Evolutionary conservation across 2,329 filamentous ascomycete species (phyloP).

Genomic region (Coniochaeta sp.): DNA sequence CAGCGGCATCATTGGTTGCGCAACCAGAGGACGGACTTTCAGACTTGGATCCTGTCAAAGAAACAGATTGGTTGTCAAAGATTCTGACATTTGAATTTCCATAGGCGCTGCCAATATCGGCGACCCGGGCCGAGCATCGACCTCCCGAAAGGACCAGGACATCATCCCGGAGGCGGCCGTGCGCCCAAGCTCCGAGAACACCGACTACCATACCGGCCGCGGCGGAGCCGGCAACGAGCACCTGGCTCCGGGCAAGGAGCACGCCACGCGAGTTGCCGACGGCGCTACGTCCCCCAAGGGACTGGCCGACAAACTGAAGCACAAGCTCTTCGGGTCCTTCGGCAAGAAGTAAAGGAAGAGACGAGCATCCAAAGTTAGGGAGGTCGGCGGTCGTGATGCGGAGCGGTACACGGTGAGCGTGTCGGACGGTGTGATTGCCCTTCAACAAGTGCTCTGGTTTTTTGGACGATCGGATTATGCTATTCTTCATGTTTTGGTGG

Average conservation of each 20-base stretch:
- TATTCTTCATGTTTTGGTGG: background rate
- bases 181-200: slow-evolving; percentile 35
- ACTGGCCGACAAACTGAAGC: slow-evolving; percentile 50
- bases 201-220: slow-evolving; percentile 50
- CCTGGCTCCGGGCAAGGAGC: slow-evolving; percentile 22
- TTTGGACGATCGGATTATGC: background rate
- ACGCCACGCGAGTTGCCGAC: slow-evolving; percentile 9
- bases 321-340: slow-evolving; percentile 39
- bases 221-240: slow-evolving; percentile 53
- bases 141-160: slow-evolving; percentile 40
- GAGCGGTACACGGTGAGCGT: background rate
- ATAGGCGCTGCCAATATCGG: slow-evolving; percentile 52
- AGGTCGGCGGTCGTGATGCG: background rate
- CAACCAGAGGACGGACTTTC: background rate
- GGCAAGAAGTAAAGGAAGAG: slow-evolving; percentile 34
- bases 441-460: background rate
- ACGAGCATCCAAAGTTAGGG: background rate
- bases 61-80: background rate
- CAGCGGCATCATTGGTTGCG: background rate
- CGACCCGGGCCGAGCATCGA: slow-evolving; percentile 32
- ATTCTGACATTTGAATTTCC: background rate
- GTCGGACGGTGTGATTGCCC: background rate
- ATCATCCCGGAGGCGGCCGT: slow-evolving; percentile 44
- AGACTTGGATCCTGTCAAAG: background rate
- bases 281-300: slow-evolving; percentile 26